Base-by-base conservation (phyloP, 2,329 filamentous ascomycete species). In the Lizonia empirigonia region DNA sequence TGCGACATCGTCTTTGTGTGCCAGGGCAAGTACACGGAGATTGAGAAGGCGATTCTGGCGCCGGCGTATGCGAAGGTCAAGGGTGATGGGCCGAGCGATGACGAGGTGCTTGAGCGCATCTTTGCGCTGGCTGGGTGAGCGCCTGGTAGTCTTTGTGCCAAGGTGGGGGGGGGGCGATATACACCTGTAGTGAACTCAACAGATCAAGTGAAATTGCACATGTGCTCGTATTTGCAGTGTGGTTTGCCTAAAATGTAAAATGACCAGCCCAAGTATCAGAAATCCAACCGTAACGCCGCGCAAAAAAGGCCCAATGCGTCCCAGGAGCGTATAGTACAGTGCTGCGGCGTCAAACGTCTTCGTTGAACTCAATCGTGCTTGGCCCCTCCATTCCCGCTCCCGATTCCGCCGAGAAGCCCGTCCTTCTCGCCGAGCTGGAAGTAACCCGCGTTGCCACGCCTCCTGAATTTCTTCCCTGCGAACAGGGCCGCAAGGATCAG, bases 351-450 rank as follows among this genome's bases (percentile, higher is more conserved):
- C n/a, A n/a, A n/a, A n/a, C n/a, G n/a, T n/a, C n/a, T n/a, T n/a
- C n/a, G n/a, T n/a, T n/a, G n/a, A n/a, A n/a, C n/a, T n/a, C n/a
- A 72, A 38, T 69, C 70, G 35, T 70, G 68, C 50, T 71, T 73
- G 23, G 68, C 70, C 0, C 63, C 67, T 5, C 60, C 62, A 76
- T 56, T 52, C 5, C 80, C 76, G 80, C 83, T 69, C 7, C 84
- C 83, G 26, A 59, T 60, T 5, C 61, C 54, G 3, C 78, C 80
- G 39, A 90, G 70, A 16, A 90, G 69, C 1, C 86, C 86, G 58
- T 89, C 85, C 76, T 89, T 89, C 54, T 85, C 83, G 36, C 87
- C 84, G 2, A 88, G 73, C 44, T 81, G 80, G 71, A 89, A 88
- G 68, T 84, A 82, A 15, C 81, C 80, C 32, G 81, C 77, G 71